Evolutionary conservation across 2,329 filamentous ascomycete species (phyloP).

Genomic region (Chlorencoelia australis): DNA sequence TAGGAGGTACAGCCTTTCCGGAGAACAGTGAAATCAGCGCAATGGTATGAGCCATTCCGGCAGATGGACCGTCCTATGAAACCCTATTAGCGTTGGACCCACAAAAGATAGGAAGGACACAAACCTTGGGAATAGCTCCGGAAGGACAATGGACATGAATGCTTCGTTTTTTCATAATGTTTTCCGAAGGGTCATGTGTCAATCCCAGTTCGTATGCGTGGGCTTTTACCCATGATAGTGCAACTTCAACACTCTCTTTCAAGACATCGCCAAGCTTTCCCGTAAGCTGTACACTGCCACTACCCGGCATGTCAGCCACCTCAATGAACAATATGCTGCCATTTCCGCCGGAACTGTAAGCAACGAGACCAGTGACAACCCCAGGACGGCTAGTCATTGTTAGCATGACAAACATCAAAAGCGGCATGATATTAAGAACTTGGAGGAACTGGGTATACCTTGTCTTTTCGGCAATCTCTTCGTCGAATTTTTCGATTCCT

Average conservation of each 20-base stretch:
- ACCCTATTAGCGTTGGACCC: constrained; percentile 5
- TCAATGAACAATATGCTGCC: constrained; percentile 98
- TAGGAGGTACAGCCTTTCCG: constrained; percentile 75
- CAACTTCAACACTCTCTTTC: constrained; percentile 94
- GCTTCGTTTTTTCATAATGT: constrained; percentile 91
- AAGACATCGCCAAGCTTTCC: constrained; percentile 94
- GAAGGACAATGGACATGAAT: constrained; percentile 95
- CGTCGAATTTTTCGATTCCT: constrained; percentile 86
- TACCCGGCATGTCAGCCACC: constrained; percentile 92
- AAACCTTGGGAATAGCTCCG: constrained; percentile 91
- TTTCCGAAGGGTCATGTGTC: constrained; percentile 67
- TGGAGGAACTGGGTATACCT: no score
- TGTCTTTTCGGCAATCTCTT: constrained; percentile 85
- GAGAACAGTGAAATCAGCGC: constrained; percentile 86
- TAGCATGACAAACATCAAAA: constrained; percentile 4
- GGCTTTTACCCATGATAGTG: constrained; percentile 92
- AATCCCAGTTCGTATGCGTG: constrained; percentile 88
- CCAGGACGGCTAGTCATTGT: constrained; percentile 55
- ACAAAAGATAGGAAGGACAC: constrained; percentile 36
- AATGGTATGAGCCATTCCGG: constrained; percentile 88
- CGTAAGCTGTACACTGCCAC: constrained; percentile 84
- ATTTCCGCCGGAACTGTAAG: constrained; percentile 85
- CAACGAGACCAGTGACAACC: constrained; percentile 91
- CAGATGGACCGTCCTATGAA: constrained; percentile 66
- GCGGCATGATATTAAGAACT: no score